These are phyloP conservation scores for Yarrowia phangngaensis DNA, from an alignment of 805 yeast genomes.

Conservation along the genomic window DNA sequence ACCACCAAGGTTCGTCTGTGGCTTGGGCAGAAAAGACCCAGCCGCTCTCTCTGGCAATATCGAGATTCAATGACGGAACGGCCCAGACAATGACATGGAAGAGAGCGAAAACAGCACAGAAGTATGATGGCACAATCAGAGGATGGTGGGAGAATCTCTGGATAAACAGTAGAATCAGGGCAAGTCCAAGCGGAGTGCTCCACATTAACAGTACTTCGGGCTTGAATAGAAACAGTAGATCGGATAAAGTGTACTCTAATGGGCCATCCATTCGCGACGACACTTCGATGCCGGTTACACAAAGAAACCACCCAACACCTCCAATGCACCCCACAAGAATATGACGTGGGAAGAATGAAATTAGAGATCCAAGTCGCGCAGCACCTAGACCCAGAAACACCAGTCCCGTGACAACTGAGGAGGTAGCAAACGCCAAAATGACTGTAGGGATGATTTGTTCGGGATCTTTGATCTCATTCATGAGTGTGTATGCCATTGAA, in stretches of 20 bases:
- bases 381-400: constrained; percentile 76
- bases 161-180: constrained; percentile 55
- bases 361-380: constrained; percentile 74
- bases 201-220: constrained; percentile 55
- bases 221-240: constrained; percentile 35
- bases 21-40: constrained; percentile 77
- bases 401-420: constrained; percentile 81
- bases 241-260: constrained; percentile 57
- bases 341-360: constrained; percentile 94
- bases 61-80: constrained; percentile 63
- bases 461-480: constrained; percentile 47
- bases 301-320: constrained; percentile 91
- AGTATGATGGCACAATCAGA: constrained; percentile 73
- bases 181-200: constrained; percentile 64
- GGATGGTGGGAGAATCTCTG: constrained; percentile 66
- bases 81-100: constrained; percentile 67
- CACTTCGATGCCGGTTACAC: constrained; percentile 88
- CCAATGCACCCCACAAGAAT: constrained; percentile 96
- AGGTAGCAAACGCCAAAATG: constrained; percentile 74
- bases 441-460: constrained; percentile 74
- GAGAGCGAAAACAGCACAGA: constrained; percentile 61
- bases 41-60: constrained; percentile 62
- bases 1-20: constrained; percentile 78
- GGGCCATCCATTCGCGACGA: constrained; percentile 77
- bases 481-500: constrained; percentile 78